Percentiles rank a stretch among this genome's conserved stretches.
Conservation (phyloP, 2,329 filamentous ascomycete genomes). For the Diplodia sapinea region DNA sequence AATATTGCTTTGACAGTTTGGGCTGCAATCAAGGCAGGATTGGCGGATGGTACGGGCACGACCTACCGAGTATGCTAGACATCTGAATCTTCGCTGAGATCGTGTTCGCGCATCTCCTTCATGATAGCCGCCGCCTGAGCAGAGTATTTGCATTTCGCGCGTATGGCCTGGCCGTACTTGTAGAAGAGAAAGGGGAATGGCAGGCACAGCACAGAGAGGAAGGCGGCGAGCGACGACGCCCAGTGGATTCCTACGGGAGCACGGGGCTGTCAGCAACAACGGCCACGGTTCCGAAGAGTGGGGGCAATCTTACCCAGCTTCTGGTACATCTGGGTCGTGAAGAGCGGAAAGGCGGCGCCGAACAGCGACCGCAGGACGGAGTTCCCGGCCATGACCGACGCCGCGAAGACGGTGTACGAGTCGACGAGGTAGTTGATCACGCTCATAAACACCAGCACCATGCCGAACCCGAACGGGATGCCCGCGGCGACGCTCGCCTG, state of each 20-base stretch:
- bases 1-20: neutral
- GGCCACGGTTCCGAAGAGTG: too few species aligned
- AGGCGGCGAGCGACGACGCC: conserved; percentile 75
- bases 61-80: neutral
- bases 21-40: neutral
- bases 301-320: conserved; percentile 36
- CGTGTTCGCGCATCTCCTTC: too few species aligned
- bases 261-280: conserved; percentile 29
- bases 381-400: conserved; percentile 76
- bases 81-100: too few species aligned
- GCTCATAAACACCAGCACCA: conserved; percentile 68
- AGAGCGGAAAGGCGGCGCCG: conserved; percentile 80
- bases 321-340: conserved; percentile 68
- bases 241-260: conserved; percentile 64
- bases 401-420: conserved; percentile 73
- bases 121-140: conserved; percentile 59
- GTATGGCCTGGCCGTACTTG: conserved; percentile 69
- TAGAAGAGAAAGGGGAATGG: conserved; percentile 79
- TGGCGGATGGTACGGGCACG: neutral
- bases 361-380: conserved; percentile 79
- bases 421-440: conserved; percentile 52
- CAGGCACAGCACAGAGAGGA: conserved; percentile 72
- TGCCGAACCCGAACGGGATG: conserved; percentile 62
- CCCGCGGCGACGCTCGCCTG: conserved; percentile 59
- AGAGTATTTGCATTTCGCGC: conserved; percentile 71